Conservation (phyloP, 2,329 filamentous ascomycete species). For the Penicillium brevicompactum region DNA sequence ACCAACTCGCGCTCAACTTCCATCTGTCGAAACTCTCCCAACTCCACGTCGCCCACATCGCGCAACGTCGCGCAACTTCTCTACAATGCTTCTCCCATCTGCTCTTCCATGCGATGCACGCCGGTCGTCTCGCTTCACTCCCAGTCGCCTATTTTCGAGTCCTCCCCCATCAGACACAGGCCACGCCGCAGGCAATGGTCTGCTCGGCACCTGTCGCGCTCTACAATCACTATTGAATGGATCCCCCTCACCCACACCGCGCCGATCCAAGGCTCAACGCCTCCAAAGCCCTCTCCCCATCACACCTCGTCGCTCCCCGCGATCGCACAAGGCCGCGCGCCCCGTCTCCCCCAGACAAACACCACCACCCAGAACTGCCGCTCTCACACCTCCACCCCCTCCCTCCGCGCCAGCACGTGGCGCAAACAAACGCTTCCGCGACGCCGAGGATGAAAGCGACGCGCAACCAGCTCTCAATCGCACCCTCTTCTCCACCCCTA, state of each 20-base stretch:
- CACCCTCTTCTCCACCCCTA: slow-evolving; percentile 45
- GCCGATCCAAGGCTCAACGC: slow-evolving; percentile 37
- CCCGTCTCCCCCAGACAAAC: slow-evolving; percentile 23
- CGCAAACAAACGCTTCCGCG: slow-evolving; percentile 44
- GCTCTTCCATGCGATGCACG: slow-evolving; percentile 48
- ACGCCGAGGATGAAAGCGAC: slow-evolving; percentile 27
- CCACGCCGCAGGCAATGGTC: slow-evolving; percentile 38
- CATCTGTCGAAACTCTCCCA: not conserved
- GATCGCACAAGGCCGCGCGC: slow-evolving; percentile 30
- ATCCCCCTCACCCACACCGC: slow-evolving; percentile 42
- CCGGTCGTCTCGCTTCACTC: slow-evolving; percentile 39
- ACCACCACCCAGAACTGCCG: slow-evolving; percentile 18
- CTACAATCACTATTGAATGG: slow-evolving; percentile 45
- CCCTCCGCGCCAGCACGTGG: slow-evolving; percentile 34
- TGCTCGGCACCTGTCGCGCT: slow-evolving; percentile 45
- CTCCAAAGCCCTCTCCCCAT: slow-evolving; percentile 45
- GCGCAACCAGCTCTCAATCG: slow-evolving; percentile 5
- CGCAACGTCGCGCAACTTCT: not conserved
- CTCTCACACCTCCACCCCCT: slow-evolving; percentile 22
- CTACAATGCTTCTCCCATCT: slow-evolving; percentile 48
- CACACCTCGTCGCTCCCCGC: slow-evolving; percentile 29
- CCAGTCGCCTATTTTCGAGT: slow-evolving; percentile 40
- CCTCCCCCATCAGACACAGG: slow-evolving; percentile 42
- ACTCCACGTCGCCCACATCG: slow-evolving; percentile 9
- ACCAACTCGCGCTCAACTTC: slow-evolving; percentile 27